These are phyloP conservation scores for Penicillium maclennaniae DNA, from an alignment of 495 filamentous ascomycete genomes.

Conservation along the genomic window DNA sequence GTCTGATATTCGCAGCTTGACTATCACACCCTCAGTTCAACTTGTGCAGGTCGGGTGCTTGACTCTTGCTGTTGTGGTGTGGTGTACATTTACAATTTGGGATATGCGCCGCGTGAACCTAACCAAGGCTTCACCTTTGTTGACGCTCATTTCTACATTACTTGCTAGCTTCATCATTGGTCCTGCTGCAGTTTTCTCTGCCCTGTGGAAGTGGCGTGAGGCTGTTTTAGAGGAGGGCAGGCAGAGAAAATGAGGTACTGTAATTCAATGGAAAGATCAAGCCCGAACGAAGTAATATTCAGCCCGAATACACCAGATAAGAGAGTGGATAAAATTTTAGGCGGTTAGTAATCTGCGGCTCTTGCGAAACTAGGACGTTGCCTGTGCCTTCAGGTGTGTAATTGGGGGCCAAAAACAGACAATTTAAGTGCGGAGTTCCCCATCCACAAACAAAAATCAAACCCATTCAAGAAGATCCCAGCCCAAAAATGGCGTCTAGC, in stretches of 20 bases:
- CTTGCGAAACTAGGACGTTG: too few species aligned
- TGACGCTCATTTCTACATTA: neutral
- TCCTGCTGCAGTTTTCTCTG: slow-evolving; percentile 1
- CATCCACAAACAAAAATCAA: too few species aligned
- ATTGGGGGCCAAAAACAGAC: too few species aligned
- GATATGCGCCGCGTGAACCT: slow-evolving; percentile 5
- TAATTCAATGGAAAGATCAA: too few species aligned
- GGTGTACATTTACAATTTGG: neutral
- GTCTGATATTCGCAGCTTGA: neutral
- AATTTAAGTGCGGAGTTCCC: too few species aligned
- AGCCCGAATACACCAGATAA: too few species aligned
- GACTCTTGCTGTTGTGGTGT: neutral
- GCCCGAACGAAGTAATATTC: too few species aligned
- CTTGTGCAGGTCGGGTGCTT: neutral
- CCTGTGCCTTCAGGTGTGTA: too few species aligned
- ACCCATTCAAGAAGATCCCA: too few species aligned
- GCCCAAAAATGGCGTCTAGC: too few species aligned
- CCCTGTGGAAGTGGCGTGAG: slow-evolving; percentile 1
- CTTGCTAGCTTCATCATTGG: neutral
- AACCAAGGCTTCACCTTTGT: neutral
- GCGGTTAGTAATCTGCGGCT: too few species aligned
- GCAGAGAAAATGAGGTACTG: neutral
- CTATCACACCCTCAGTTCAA: neutral
- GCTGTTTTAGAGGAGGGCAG: neutral
- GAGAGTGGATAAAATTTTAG: too few species aligned